Conservation (phyloP, 768 basidiomycete species). For the Trichaptum fuscoviolaceum region DNA sequence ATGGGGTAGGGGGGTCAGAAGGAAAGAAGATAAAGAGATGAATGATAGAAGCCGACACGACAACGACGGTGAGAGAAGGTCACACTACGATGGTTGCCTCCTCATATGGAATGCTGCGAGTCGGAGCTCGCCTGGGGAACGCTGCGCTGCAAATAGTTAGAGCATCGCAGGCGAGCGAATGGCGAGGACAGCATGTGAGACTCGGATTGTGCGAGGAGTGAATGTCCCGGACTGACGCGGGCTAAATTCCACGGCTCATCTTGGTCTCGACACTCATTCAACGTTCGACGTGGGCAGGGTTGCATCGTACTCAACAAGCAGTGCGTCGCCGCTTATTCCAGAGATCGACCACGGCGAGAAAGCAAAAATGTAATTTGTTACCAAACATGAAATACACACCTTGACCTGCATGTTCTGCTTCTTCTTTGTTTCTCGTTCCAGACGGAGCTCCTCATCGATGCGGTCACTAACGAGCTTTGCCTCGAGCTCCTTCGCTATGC, state of each 20-base stretch:
- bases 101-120: background rate
- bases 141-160: background rate
- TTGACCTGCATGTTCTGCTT: conserved; percentile 72
- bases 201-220: background rate
- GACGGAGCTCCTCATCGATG: conserved; percentile 76
- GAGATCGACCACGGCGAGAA: background rate
- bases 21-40: background rate
- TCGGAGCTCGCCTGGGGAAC: background rate
- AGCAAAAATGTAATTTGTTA: background rate
- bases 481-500: conserved; percentile 64
- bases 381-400: conserved; percentile 30
- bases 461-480: conserved; percentile 72
- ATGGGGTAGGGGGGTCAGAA: background rate
- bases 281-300: background rate
- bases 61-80: background rate
- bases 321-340: background rate
- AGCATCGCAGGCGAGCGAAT: background rate
- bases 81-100: background rate
- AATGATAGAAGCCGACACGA: too few species aligned
- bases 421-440: conserved; percentile 60
- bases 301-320: background rate
- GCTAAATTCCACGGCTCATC: background rate
- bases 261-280: background rate
- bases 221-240: background rate
- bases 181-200: too few species aligned